Percentiles rank a stretch among this genome's conserved stretches.
Conservation (phyloP, 306 rosid species). For the Sicyos baderoa region DNA sequence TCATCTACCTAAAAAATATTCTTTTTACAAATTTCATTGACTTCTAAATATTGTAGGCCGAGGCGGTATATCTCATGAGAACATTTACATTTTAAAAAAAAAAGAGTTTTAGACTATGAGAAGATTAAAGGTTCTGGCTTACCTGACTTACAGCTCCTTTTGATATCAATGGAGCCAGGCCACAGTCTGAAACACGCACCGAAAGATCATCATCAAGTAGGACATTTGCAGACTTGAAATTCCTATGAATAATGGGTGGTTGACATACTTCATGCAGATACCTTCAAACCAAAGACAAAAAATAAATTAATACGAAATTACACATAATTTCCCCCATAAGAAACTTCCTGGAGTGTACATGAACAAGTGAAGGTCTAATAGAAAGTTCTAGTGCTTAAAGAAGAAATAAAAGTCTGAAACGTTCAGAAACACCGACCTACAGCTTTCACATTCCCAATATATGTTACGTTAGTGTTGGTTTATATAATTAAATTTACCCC, state of each 20-base stretch:
- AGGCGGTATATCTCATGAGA: too few species aligned
- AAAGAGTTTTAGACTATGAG: background rate
- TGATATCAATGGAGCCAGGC: conserved; percentile 82
- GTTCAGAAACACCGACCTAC: background rate
- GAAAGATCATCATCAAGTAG: conserved; percentile 84
- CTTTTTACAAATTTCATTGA: too few species aligned
- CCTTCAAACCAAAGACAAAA: conserved; percentile 39
- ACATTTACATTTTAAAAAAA: background rate
- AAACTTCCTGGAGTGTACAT: background rate
- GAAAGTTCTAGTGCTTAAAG: background rate
- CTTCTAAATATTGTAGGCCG: too few species aligned
- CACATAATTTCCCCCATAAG: background rate
- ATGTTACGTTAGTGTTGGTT: background rate
- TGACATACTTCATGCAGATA: conserved; percentile 83
- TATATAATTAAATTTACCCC: too few species aligned
- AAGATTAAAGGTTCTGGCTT: conserved; percentile 21
- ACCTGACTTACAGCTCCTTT: conserved; percentile 95
- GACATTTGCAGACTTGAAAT: conserved; percentile 81
- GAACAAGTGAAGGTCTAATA: background rate
- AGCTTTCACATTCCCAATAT: background rate
- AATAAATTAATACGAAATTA: conserved; percentile 21
- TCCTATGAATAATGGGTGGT: conserved; percentile 81
- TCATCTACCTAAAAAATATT: too few species aligned
- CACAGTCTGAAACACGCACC: conserved; percentile 78
- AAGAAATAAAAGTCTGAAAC: background rate